Conservation (phyloP, 1,284 basidiomycete genomes). For the Ganoderma resinaceum region DNA sequence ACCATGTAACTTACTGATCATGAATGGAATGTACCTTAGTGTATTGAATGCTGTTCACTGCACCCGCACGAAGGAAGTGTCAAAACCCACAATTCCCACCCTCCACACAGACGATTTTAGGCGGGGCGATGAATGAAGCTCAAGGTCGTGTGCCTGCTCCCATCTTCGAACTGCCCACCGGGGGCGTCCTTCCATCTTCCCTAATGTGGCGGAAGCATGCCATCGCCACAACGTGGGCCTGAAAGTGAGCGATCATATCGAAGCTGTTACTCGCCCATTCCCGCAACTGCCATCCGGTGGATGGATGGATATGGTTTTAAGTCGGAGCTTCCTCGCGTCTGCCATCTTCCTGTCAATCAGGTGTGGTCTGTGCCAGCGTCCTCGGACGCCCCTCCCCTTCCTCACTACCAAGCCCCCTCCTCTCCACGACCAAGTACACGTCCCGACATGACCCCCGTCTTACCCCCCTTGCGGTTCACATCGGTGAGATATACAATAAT, state of each 20-base stretch:
- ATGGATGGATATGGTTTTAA: neutral
- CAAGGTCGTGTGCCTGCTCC: neutral
- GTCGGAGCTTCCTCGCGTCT: neutral
- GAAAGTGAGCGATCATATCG: neutral
- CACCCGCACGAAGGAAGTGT: neutral
- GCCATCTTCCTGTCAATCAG: neutral
- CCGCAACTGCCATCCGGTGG: neutral
- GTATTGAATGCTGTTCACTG: neutral
- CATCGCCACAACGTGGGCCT: neutral
- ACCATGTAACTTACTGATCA: neutral
- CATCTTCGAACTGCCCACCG: neutral
- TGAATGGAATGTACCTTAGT: neutral
- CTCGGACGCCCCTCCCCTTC: neutral
- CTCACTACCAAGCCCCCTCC: neutral
- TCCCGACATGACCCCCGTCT: neutral
- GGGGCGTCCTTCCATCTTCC: neutral
- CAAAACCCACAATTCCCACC: neutral
- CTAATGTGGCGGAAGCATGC: neutral
- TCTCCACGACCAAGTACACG: neutral
- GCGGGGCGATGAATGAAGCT: neutral
- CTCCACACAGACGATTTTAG: neutral
- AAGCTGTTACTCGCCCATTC: neutral
- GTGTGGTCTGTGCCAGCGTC: neutral
- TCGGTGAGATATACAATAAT: neutral
- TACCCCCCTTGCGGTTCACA: too few species aligned